A percentile compares a stretch with the other conserved stretches of the same genome.
phyloP scores from a whole-genome alignment of 768 basidiomycete genomes.

The Leccinum subgranulosum region DNA sequence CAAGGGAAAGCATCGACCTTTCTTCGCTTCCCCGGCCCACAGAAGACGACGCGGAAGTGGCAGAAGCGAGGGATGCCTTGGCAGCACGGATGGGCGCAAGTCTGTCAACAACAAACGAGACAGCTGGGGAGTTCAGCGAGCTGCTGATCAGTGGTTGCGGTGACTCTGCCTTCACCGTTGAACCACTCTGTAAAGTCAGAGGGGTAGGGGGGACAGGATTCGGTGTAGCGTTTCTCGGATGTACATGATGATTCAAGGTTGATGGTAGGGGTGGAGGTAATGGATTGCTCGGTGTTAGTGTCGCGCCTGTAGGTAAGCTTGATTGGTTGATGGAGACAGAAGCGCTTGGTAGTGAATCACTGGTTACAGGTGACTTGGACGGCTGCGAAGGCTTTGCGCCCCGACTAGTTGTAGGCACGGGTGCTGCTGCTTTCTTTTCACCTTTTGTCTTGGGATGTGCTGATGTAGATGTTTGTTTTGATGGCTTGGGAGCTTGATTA shows the following conservation, averaged over 20 bases:
- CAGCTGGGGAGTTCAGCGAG: constrained; percentile 8
- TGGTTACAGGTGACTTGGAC: constrained; percentile 14
- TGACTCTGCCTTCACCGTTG: constrained; percentile 19
- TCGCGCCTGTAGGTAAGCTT: not conserved
- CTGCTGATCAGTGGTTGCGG: constrained; percentile 4
- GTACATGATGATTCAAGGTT: not conserved
- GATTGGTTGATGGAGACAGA: not conserved
- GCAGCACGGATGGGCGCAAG: constrained; percentile 34
- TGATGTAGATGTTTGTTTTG: constrained; percentile 5
- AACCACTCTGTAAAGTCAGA: constrained; percentile 10
- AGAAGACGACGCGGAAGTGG: constrained; percentile 11
- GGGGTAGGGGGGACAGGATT: not conserved
- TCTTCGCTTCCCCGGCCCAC: not conserved
- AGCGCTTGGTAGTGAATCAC: constrained; percentile 18
- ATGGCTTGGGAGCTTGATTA: constrained; percentile 12
- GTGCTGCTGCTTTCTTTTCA: constrained; percentile 2
- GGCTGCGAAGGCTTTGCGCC: constrained; percentile 1
- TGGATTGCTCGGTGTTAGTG: not conserved
- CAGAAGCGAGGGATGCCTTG: constrained; percentile 23
- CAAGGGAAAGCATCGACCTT: not conserved
- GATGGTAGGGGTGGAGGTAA: not conserved
- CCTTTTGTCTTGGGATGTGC: constrained; percentile 2
- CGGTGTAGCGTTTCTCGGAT: not conserved
- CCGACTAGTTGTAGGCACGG: not conserved
- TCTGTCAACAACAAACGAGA: constrained; percentile 18